Evolutionary conservation across 257 asterid species (phyloP), one percentile per base, ranked within the genome.

Genomic region (Ocimum tenuiflorum): DNA sequence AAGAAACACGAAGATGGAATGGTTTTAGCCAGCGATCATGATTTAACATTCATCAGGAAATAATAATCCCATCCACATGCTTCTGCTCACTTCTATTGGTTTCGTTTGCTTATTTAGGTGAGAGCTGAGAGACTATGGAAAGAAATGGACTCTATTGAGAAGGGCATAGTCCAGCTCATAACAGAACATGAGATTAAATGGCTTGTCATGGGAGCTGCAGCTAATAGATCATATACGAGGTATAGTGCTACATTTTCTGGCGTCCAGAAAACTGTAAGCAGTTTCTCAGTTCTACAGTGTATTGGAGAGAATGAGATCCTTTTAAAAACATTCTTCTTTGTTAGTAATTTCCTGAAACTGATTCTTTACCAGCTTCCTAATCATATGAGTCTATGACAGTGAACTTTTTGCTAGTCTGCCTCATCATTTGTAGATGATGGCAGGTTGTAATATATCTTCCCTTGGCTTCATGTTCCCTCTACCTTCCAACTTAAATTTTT

Each of bases 151-250:
- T 81, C 91, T 14, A 63, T 83, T 65, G 91, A 80, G 88, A 85
- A 78, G 70, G 97, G 98, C 45, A 85, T 92, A 41, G 84, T 92
- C 63, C 81, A 87, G 65, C 85, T 89, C 69, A 76, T 92, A 74
- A 55, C 69, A 9, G 81, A 82, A 39, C 79, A 80, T 72, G 71
- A 79, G 51, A 85, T 91, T 68, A 79, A 81, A 78, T 84, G 81
- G 82, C 91, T 91, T 47, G 91, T 87, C 69, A 84, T 91, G 86
- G 98, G 98, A 59, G 95, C 86, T 3, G 95, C 96, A 43, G 85
- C 91, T 52, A 81, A 70, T 68, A 82, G 73, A 79, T 69, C 79
- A 67, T 92, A 81, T 75, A 82, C 96, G 31, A 81, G 75, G 99
- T 92, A 87, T 17, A 42, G 10, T 43, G 23, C 57, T 43, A 56